Evolutionary conservation across 2,329 filamentous ascomycete species (phyloP), one percentile per base, ranked within the genome.

Genomic region (Fusarium annulatum): DNA sequence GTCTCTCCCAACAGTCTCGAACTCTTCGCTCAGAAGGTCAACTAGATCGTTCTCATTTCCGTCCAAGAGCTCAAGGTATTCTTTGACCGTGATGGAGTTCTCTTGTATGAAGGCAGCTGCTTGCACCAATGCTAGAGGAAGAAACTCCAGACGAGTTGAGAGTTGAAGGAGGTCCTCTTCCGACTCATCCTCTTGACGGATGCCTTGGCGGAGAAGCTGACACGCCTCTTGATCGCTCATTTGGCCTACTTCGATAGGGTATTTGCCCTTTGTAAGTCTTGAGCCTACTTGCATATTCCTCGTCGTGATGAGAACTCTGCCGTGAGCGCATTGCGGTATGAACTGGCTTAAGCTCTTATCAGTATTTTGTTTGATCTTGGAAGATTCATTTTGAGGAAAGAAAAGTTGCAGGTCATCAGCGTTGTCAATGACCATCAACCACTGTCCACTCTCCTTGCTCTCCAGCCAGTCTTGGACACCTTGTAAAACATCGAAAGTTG

Each of bases 81-180:
- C 39, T 0, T 8, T n/a, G 15, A 80, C 48, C 0, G 76, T 51
- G 9, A 80, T 79, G 0, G 38, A 58, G 6, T 80, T 82, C 39
- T 81, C 76, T 7, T 77, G 71, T 0, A 84, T 81, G 16, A 82
- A 84, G 0, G 81, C 79, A 1, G 81, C 76, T 10, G 81, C 82
- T 51, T 84, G 82, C 5, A 71, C 79, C 0, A 84, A 39, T 0
- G 82, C 82, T 3, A 84, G 76, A 0, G 82, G 82, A 0, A 84
- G 70, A 18, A 79, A 70, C 3, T 81, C 79, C 0, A 83, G 68
- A 0, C 77, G 74, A 2, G 75, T 73, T 3, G 79, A 72, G 0
- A 83, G 76, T 3, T 52, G 16, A 0, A 73, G 34, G 0, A 76
- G 33, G 14, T 74, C 57, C 3, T 53, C 36, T 0, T 49, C 12